phyloP scores from a whole-genome alignment of 495 filamentous ascomycete genomes.

The Massariosphaeria phaeospora region DNA sequence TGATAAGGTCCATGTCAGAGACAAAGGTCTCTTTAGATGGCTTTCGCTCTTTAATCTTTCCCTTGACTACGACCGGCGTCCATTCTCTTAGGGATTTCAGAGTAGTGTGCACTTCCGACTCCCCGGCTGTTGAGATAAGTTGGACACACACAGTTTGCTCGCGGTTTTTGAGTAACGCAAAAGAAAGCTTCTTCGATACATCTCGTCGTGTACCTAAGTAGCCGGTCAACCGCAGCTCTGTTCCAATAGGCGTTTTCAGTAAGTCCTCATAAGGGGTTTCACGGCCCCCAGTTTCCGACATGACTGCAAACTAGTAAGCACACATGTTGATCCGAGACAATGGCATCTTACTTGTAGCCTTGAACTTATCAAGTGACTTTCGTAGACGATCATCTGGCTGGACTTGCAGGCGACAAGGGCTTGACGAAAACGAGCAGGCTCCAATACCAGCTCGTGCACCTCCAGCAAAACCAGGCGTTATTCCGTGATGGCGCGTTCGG shows the following conservation, averaged over 20 bases:
- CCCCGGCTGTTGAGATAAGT: constrained; percentile 43
- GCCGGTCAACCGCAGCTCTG: too few relatives aligned
- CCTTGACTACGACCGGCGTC: constrained; percentile 51
- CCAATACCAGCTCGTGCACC: constrained; percentile 19
- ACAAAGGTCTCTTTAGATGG: constrained; percentile 25
- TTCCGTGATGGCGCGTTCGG: constrained; percentile 28
- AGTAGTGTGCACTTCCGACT: constrained; percentile 41
- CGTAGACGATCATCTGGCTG: background rate
- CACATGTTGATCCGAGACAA: too few relatives aligned
- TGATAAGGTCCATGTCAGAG: constrained; percentile 33
- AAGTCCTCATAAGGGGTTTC: too few relatives aligned
- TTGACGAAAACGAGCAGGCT: constrained; percentile 1
- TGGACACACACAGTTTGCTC: constrained; percentile 50
- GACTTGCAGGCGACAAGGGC: background rate
- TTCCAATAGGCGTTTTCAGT: too few relatives aligned
- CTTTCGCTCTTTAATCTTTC: constrained; percentile 42
- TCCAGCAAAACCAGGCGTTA: background rate
- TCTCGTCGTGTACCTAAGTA: constrained; percentile 63
- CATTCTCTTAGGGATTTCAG: constrained; percentile 48
- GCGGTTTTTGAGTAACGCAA: constrained; percentile 57
- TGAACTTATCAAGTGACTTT: constrained; percentile 13
- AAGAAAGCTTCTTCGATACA: constrained; percentile 60
- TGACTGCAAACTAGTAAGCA: constrained; percentile 33
- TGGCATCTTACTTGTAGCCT: constrained; percentile 19
- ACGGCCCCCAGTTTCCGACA: too few relatives aligned